Percentiles rank a stretch among this genome's conserved stretches.
Conservation (phyloP, 2,329 filamentous ascomycete species). For the Xylariaceae sp. region DNA sequence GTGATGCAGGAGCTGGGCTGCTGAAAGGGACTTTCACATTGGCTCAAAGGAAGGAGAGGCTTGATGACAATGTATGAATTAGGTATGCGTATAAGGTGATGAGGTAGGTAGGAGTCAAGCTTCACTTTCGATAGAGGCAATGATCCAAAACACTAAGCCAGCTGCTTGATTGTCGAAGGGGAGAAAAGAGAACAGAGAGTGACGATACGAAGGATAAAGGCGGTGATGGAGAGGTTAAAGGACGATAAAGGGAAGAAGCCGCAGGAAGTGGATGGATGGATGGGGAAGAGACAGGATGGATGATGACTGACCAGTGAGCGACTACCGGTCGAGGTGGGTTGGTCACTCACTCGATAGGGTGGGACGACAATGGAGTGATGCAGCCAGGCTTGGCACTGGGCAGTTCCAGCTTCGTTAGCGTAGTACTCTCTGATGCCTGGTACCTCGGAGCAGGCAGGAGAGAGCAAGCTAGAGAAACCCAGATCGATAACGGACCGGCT, state of each 20-base stretch:
- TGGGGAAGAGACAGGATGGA: constrained; percentile 19
- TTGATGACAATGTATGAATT: constrained; percentile 22
- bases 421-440: no score
- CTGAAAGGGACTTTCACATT: constrained; percentile 24
- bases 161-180: constrained; percentile 22
- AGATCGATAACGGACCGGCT: no score
- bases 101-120: constrained; percentile 23
- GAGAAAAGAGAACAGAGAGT: constrained; percentile 31
- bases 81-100: constrained; percentile 22
- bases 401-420: no score
- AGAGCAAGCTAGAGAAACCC: no score
- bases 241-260: constrained; percentile 28
- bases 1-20: constrained; percentile 23
- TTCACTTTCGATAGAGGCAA: constrained; percentile 22
- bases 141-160: constrained; percentile 24
- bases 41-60: constrained; percentile 27
- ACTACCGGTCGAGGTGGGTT: constrained; percentile 22
- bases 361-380: constrained; percentile 32
- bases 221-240: constrained; percentile 21
- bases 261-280: constrained; percentile 24
- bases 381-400: constrained; percentile 16
- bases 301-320: constrained; percentile 12
- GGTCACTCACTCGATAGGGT: constrained; percentile 26
- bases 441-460: constrained; percentile 13
- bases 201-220: constrained; percentile 33